phyloP scores from a whole-genome alignment of 1,139 yeast species.

The Hansenula lynferdii region DNA sequence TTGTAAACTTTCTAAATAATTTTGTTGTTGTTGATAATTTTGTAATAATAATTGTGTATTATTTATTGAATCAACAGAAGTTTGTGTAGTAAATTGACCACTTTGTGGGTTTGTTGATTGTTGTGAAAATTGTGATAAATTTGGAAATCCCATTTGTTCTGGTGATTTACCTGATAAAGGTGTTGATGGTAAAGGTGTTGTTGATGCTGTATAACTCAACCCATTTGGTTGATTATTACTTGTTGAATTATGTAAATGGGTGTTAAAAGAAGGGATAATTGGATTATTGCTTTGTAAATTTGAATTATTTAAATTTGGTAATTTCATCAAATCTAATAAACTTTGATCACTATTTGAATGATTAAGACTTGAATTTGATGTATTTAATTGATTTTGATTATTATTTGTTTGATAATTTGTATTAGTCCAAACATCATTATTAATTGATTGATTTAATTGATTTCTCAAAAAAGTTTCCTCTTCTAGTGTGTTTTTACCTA shows the following conservation, averaged over 20 bases:
- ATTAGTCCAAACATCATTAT: neutral
- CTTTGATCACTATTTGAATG: conserved; percentile 1
- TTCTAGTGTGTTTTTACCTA: neutral
- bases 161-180: conserved; percentile 1
- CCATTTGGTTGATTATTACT: neutral
- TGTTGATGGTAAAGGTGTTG: conserved; percentile 1
- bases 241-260: no score
- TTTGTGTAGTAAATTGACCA: neutral
- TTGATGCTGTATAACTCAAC: conserved; percentile 1
- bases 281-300: no score
- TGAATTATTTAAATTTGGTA: neutral
- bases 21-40: conserved; percentile 15
- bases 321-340: conserved; percentile 1
- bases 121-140: neutral
- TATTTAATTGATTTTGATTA: neutral
- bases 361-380: neutral
- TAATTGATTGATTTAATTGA: neutral
- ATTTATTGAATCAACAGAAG: conserved; percentile 1
- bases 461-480: conserved; percentile 1
- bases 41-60: conserved; percentile 11
- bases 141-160: conserved; percentile 1
- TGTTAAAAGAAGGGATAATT: no score
- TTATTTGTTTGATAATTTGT: neutral
- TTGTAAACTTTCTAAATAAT: conserved; percentile 6
- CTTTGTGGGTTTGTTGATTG: neutral